A percentile compares a stretch with the other conserved stretches of the same genome.
These are phyloP conservation scores for Pyrenula massariospora DNA, from an alignment of 495 filamentous ascomycete genomes.

Conservation along the genomic window DNA sequence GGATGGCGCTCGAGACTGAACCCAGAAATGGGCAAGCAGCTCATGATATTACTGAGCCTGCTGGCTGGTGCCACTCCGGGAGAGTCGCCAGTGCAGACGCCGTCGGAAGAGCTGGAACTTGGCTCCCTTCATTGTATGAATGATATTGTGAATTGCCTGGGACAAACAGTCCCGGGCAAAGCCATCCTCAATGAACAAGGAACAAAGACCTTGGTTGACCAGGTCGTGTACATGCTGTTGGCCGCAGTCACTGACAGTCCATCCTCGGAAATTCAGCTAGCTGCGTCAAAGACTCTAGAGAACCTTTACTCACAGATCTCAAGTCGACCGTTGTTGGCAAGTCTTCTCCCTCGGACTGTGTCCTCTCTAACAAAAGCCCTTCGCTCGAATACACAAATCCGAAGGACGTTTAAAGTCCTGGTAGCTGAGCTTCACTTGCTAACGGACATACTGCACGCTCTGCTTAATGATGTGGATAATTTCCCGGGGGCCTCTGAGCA, in stretches of 20 bases:
- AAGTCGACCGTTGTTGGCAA: slow-evolving; percentile 61
- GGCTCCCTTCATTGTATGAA: slow-evolving; percentile 48
- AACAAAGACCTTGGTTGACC: slow-evolving; percentile 60
- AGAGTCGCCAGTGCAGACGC: slow-evolving; percentile 26
- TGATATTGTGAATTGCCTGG: slow-evolving; percentile 34
- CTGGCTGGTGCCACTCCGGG: slow-evolving; percentile 59
- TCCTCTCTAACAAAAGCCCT: slow-evolving; percentile 69
- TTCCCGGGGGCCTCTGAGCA: slow-evolving; percentile 10
- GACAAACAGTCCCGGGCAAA: slow-evolving; percentile 31
- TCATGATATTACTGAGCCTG: slow-evolving; percentile 75
- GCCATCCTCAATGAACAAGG: slow-evolving; percentile 46
- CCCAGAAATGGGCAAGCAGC: slow-evolving; percentile 63
- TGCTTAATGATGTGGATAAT: slow-evolving; percentile 47
- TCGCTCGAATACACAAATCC: slow-evolving; percentile 51
- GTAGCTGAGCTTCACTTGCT: slow-evolving; percentile 48
- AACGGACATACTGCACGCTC: slow-evolving; percentile 42
- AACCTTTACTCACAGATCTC: slow-evolving; percentile 48
- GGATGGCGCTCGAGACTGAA: slow-evolving; percentile 65
- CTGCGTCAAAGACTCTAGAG: slow-evolving; percentile 54
- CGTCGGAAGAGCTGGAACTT: slow-evolving; percentile 58
- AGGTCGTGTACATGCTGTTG: slow-evolving; percentile 68
- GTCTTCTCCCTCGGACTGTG: slow-evolving; percentile 80
- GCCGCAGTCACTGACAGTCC: slow-evolving; percentile 51
- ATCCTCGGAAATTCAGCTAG: slow-evolving; percentile 51
- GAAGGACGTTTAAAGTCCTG: slow-evolving; percentile 54